phyloP scores from a whole-genome alignment of 2,329 filamentous ascomycete species.

The Colletotrichum coccodes region DNA sequence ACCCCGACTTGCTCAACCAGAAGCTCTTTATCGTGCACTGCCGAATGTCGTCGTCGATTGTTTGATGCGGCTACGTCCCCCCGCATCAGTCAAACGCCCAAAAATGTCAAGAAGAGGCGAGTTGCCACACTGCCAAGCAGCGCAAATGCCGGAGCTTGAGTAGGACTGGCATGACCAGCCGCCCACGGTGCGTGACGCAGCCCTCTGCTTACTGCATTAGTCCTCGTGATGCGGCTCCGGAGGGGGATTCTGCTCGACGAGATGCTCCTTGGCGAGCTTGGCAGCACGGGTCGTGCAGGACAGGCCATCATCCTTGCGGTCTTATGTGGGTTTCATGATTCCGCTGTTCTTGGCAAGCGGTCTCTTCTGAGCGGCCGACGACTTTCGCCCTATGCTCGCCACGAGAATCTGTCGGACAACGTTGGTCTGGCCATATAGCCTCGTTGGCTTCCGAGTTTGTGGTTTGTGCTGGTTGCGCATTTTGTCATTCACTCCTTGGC shows the following conservation, averaged over 20 bases:
- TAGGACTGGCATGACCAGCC: conserved; percentile 22
- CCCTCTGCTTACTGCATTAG: neutral
- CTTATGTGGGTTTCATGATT: conserved; percentile 30
- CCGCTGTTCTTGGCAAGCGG: conserved; percentile 6
- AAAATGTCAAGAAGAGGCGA: conserved; percentile 25
- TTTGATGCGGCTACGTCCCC: neutral
- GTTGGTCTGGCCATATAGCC: conserved; percentile 9
- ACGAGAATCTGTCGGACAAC: neutral
- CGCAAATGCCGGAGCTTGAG: conserved; percentile 16
- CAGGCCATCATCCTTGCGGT: conserved; percentile 17
- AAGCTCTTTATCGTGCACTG: neutral
- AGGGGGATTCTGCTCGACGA: neutral
- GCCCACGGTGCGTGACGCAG: neutral
- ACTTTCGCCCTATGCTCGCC: neutral
- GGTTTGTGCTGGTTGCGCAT: neutral
- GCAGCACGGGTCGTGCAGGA: conserved; percentile 13
- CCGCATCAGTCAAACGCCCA: conserved; percentile 9
- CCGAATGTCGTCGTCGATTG: too few relatives aligned
- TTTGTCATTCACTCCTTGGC: neutral
- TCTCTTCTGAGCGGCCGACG: neutral
- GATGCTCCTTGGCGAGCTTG: conserved; percentile 25
- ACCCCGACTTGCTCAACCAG: neutral
- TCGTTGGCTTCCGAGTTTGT: neutral
- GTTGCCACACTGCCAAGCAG: conserved; percentile 22
- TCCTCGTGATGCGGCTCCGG: conserved; percentile 4